These are phyloP conservation scores for Lathyrus tuberosus DNA, from an alignment of 306 rosid species.

Conservation along the genomic window DNA sequence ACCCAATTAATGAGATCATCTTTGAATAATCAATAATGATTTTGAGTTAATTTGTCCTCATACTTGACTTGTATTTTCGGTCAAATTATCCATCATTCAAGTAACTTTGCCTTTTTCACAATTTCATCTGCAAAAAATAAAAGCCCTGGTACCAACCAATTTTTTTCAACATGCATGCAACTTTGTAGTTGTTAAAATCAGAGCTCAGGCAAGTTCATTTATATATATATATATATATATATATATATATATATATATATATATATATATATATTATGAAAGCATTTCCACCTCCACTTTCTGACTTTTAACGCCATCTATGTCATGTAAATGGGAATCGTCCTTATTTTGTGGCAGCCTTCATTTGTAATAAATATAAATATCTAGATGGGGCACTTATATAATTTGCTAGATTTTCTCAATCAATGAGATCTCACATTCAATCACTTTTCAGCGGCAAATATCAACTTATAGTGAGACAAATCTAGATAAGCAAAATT, in stretches of 20 bases:
- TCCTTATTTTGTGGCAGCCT: conserved; percentile 34
- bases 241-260: no score
- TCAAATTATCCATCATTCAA: conserved; percentile 30
- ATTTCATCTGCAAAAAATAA: conserved; percentile 2
- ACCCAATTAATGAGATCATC: conserved; percentile 2
- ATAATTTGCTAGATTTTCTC: conserved; percentile 37
- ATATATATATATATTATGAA: no score
- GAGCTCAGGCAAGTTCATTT: no score
- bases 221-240: no score
- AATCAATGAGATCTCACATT: conserved; percentile 41
- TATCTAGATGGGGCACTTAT: conserved; percentile 30
- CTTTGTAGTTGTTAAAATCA: no score
- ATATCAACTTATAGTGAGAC: conserved; percentile 9
- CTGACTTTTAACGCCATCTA: conserved; percentile 9
- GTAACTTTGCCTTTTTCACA: no score
- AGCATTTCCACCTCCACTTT: conserved; percentile 42
- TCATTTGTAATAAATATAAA: conserved; percentile 13
- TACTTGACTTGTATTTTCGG: conserved; percentile 40
- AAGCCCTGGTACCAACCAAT: neutral
- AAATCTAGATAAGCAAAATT: neutral
- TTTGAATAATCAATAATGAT: conserved; percentile 23
- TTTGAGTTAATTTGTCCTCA: conserved; percentile 33
- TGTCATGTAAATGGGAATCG: conserved; percentile 39
- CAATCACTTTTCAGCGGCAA: conserved; percentile 11
- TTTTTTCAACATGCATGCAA: neutral